Evolutionary conservation across 2,329 filamentous ascomycete genomes (phyloP).

Genomic region (Ceratocystis albifundus): DNA sequence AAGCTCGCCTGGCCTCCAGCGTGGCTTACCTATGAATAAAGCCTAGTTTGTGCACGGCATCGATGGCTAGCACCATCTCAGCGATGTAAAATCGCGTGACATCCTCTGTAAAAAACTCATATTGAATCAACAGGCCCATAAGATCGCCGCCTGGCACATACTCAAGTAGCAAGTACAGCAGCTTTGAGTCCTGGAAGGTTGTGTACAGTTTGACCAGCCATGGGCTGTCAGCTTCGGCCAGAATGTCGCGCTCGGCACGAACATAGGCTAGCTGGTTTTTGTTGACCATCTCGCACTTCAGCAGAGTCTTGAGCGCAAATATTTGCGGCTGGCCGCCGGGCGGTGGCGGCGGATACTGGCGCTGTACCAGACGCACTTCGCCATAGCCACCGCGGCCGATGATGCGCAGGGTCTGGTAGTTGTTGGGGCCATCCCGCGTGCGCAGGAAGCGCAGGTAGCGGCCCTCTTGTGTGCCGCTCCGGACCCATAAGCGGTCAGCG

Average conservation of each 20-base stretch:
- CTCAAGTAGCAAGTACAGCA: constrained; percentile 72
- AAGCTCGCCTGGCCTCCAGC: neutral
- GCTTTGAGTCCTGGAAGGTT: constrained; percentile 65
- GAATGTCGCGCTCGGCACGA: constrained; percentile 65
- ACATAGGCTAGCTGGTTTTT: constrained; percentile 71
- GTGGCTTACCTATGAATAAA: constrained; percentile 64
- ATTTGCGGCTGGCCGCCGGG: constrained; percentile 55
- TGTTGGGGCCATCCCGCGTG: constrained; percentile 56
- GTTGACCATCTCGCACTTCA: constrained; percentile 75
- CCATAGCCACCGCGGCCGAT: constrained; percentile 74
- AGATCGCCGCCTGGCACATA: constrained; percentile 69
- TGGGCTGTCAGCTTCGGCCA: constrained; percentile 67
- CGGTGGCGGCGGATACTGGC: constrained; percentile 36
- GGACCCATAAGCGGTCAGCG: constrained; percentile 19
- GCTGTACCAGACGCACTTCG: constrained; percentile 65
- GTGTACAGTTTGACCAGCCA: constrained; percentile 73
- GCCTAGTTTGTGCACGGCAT: constrained; percentile 67
- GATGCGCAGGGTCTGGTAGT: constrained; percentile 65
- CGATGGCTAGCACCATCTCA: constrained; percentile 67
- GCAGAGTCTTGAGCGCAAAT: constrained; percentile 65
- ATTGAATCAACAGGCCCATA: constrained; percentile 79
- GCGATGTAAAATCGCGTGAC: constrained; percentile 79
- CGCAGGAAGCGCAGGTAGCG: constrained; percentile 62
- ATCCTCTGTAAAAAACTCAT: constrained; percentile 71
- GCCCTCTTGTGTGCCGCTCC: constrained; percentile 37